Percentiles rank a stretch among this genome's conserved stretches.
Conservation (phyloP, 768 basidiomycete species). For the Calocybe indica region DNA sequence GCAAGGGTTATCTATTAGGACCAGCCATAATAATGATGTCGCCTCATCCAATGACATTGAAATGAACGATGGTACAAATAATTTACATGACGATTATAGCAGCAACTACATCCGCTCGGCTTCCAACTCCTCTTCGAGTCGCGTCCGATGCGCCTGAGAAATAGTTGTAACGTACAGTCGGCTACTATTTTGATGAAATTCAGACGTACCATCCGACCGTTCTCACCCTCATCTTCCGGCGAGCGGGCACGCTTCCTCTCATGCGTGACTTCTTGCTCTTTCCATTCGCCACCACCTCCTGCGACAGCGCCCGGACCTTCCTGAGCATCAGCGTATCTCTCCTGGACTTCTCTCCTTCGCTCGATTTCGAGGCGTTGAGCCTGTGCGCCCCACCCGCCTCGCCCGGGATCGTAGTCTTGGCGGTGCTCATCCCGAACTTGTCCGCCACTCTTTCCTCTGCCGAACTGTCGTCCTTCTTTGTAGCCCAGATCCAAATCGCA, state of each 20-base stretch:
- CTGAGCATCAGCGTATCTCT: slow-evolving; percentile 77
- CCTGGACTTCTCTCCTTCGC: slow-evolving; percentile 76
- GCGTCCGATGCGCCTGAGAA: slow-evolving; percentile 49
- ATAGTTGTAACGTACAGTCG: slow-evolving; percentile 4
- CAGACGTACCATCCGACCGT: slow-evolving; percentile 34
- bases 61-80: slow-evolving; percentile 13
- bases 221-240: slow-evolving; percentile 73
- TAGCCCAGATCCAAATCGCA: slow-evolving; percentile 98
- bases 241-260: slow-evolving; percentile 64
- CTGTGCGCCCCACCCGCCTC: slow-evolving; percentile 93
- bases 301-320: slow-evolving; percentile 80
- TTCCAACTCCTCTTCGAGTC: slow-evolving; percentile 61
- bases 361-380: slow-evolving; percentile 70
- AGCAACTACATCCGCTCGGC: slow-evolving; percentile 38
- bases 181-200: slow-evolving; percentile 2
- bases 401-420: slow-evolving; percentile 94
- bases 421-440: slow-evolving; percentile 97
- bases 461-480: slow-evolving; percentile 94
- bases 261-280: slow-evolving; percentile 45
- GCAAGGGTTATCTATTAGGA: slow-evolving; percentile 17
- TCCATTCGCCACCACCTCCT: slow-evolving; percentile 84
- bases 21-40: neutral
- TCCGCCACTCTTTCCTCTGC: slow-evolving; percentile 94
- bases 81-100: slow-evolving; percentile 19
- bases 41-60: neutral